Evolutionary conservation across 2,329 filamentous ascomycete genomes (phyloP).

Genomic region (Aspergillus caelatus): DNA sequence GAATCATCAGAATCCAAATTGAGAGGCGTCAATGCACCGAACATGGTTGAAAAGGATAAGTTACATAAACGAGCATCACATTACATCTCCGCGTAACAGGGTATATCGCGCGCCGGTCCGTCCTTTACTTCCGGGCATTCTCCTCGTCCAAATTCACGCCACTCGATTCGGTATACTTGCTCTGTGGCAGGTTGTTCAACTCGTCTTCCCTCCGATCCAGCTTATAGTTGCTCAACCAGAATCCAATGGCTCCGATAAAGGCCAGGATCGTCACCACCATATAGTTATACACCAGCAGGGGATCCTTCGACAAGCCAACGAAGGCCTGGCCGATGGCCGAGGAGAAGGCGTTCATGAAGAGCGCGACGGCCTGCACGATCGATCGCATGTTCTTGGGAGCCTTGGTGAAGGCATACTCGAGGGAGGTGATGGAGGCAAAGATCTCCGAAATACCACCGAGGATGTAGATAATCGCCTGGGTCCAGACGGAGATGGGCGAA

Average conservation of each 20-base stretch:
- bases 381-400: slow-evolving; percentile 80
- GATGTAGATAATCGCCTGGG: slow-evolving; percentile 53
- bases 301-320: slow-evolving; percentile 63
- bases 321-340: slow-evolving; percentile 72
- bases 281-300: slow-evolving; percentile 74
- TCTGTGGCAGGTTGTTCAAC: slow-evolving; percentile 55
- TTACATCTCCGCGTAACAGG: background rate
- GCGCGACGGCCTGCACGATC: slow-evolving; percentile 68
- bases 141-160: slow-evolving; percentile 19
- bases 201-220: slow-evolving; percentile 69
- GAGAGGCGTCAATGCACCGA: background rate
- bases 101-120: background rate
- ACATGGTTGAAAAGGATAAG: background rate
- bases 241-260: slow-evolving; percentile 62
- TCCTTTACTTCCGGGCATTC: slow-evolving; percentile 5
- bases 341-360: slow-evolving; percentile 72
- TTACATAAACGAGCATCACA: slow-evolving; percentile 3
- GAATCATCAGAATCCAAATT: background rate
- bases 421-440: slow-evolving; percentile 62
- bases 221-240: slow-evolving; percentile 70
- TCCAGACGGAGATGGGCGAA: slow-evolving; percentile 67
- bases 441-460: slow-evolving; percentile 62
- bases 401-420: slow-evolving; percentile 78
- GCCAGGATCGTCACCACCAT: slow-evolving; percentile 64
- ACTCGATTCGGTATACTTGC: slow-evolving; percentile 16